Conservation (phyloP, 2,329 filamentous ascomycete genomes). For the Verruconis gallopava region DNA sequence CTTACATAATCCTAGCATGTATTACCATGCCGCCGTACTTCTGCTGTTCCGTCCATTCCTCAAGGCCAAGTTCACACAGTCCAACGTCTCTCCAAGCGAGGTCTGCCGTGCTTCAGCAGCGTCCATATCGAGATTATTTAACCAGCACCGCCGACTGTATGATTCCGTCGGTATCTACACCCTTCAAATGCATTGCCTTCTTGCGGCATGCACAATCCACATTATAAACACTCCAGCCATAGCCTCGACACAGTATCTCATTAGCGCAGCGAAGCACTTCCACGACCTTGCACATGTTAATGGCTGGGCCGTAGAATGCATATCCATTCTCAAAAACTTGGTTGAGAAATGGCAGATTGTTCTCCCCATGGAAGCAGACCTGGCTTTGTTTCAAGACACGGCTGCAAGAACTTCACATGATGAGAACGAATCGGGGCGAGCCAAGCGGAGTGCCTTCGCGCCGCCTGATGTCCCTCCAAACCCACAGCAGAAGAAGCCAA, state of each 20-base stretch:
- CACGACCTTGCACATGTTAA: conserved; percentile 14
- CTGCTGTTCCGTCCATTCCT: conserved; percentile 64
- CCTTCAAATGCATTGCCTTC: conserved; percentile 9
- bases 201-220: conserved; percentile 10
- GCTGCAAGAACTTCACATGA: background rate
- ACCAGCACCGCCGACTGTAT: conserved; percentile 31
- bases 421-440: conserved; percentile 3
- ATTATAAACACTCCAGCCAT: conserved; percentile 14
- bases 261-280: conserved; percentile 15
- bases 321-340: conserved; percentile 13
- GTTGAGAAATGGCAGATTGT: conserved; percentile 16
- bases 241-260: conserved; percentile 33
- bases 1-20: conserved; percentile 33
- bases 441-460: conserved; percentile 10
- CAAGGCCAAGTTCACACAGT: conserved; percentile 45
- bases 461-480: conserved; percentile 6
- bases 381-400: conserved; percentile 13
- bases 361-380: conserved; percentile 15
- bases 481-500: background rate
- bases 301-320: conserved; percentile 12
- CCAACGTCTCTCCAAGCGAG: conserved; percentile 49
- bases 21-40: conserved; percentile 56
- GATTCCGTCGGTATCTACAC: conserved; percentile 5
- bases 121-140: conserved; percentile 29
- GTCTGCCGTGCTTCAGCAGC: conserved; percentile 44